These are phyloP conservation scores for Penicillium sumatraense DNA, from an alignment of 2,329 filamentous ascomycete genomes.

Conservation along the genomic window DNA sequence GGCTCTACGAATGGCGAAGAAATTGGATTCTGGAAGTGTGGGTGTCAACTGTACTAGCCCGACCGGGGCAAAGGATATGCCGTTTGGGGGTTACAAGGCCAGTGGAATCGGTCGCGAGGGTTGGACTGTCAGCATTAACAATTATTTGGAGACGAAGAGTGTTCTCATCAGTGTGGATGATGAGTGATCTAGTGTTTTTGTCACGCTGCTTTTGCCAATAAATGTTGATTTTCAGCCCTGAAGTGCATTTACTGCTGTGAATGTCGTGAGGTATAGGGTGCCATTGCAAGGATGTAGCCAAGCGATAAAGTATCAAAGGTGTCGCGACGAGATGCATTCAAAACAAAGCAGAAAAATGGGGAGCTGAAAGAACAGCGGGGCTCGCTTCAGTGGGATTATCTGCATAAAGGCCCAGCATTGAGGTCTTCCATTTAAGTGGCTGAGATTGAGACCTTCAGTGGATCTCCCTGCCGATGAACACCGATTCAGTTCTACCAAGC, in stretches of 20 bases:
- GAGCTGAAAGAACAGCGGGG: too few relatives aligned
- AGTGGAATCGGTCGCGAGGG: constrained; percentile 21
- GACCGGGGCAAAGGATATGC: constrained; percentile 55
- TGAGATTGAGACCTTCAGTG: background rate
- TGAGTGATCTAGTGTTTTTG: background rate
- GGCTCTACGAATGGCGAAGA: constrained; percentile 73
- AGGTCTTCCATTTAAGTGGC: background rate
- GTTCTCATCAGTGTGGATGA: constrained; percentile 17
- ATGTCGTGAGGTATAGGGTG: too few relatives aligned
- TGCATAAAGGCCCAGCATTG: too few relatives aligned
- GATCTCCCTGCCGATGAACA: background rate
- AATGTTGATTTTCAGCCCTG: too few relatives aligned
- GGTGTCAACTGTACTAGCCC: constrained; percentile 71
- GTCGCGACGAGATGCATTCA: too few relatives aligned
- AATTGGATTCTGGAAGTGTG: constrained; percentile 67
- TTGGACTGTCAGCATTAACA: constrained; percentile 17
- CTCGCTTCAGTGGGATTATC: too few relatives aligned
- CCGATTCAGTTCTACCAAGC: background rate
- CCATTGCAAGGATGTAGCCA: too few relatives aligned
- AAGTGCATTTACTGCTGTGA: too few relatives aligned
- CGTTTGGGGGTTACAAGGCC: constrained; percentile 40
- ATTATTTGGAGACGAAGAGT: constrained; percentile 20
- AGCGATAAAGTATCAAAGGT: too few relatives aligned
- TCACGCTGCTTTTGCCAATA: too few relatives aligned
- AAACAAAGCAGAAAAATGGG: too few relatives aligned